Percentiles rank a stretch among this genome's conserved stretches.
Evolutionary conservation across 306 rosid species (phyloP).

Genomic region (Adenanthera pavonina): DNA sequence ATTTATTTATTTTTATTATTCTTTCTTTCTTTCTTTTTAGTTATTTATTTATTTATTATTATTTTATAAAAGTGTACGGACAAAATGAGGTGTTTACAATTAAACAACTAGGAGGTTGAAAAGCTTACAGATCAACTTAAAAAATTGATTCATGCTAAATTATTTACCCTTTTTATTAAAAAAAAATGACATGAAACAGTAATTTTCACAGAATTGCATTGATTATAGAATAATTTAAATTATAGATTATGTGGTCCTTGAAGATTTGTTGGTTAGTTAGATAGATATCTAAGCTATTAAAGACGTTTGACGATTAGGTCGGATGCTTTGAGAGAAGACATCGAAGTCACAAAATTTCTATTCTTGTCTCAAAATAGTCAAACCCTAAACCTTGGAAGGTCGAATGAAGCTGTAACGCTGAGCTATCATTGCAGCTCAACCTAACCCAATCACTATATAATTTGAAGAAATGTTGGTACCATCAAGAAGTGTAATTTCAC

Average conservation of each 20-base stretch:
- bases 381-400: background rate
- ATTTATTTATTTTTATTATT: too few relatives aligned
- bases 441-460: background rate
- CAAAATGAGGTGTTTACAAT: too few relatives aligned
- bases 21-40: too few relatives aligned
- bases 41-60: background rate
- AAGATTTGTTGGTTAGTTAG: background rate
- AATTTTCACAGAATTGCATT: background rate
- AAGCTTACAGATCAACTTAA: background rate
- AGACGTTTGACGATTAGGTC: conserved; percentile 3
- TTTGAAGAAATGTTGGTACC: background rate
- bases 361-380: background rate
- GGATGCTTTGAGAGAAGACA: too few relatives aligned
- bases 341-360: background rate
- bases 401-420: background rate
- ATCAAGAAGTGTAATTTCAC: background rate
- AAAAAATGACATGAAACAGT: background rate
- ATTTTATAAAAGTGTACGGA: too few relatives aligned
- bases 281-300: background rate
- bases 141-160: background rate
- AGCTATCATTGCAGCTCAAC: background rate
- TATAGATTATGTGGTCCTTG: background rate
- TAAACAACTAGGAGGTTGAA: background rate
- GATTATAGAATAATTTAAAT: background rate
- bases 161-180: background rate